Base-by-base conservation (phyloP, 495 filamentous ascomycete species). In the Hyphodiscus hymeniophilus region DNA sequence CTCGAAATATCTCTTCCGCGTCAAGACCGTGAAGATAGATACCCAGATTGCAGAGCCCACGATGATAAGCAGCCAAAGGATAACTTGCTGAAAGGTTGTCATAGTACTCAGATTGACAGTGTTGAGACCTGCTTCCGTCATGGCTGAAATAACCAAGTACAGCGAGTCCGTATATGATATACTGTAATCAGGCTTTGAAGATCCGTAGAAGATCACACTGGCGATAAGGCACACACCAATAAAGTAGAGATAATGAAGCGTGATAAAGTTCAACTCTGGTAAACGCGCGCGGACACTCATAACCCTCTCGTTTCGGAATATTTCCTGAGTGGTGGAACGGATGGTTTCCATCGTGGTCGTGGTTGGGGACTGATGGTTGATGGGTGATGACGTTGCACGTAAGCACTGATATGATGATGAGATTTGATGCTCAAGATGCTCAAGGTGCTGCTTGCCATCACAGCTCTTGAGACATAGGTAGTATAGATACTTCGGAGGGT, bases 161-260 rank as follows among this genome's bases (percentile, higher is more conserved):
- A 94, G 66, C 11, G 80, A 74, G 60, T 94, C 85, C 7, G 75
- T 74, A 65, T 87, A 94, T 41, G 71, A 69, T 50, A 94, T 75
- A 49, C 73, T 83, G 31, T 68, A 61, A 35, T 67, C 61, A 15
- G 81, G 80, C 3, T 69, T 77, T 1, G 84, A 82, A 3, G 77
- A 75, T 33, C 74, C 74, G 75, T 80, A 92, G 63, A 94, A 89
- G 35, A 92, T 73, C 34, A 83, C 45, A 33, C 84, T 87, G 22
- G 73, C 66, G 30, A 85, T 46, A 15, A 91, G 56, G 34, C 71
- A 78, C 22, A 79, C 74, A 2, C 65, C 48, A 52, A 89, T 75
- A 61, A 94, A 92, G 64, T 94, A 94, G 47, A 73, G 63, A 73
- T 91, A 84, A 60, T 85, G 80, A 26, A 89, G 57, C 0, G 81